Percentiles rank a stretch among this genome's conserved stretches.
Conservation (phyloP, 192 early-diverging fungal genomes). For the Pilobolus umbonatus region DNA sequence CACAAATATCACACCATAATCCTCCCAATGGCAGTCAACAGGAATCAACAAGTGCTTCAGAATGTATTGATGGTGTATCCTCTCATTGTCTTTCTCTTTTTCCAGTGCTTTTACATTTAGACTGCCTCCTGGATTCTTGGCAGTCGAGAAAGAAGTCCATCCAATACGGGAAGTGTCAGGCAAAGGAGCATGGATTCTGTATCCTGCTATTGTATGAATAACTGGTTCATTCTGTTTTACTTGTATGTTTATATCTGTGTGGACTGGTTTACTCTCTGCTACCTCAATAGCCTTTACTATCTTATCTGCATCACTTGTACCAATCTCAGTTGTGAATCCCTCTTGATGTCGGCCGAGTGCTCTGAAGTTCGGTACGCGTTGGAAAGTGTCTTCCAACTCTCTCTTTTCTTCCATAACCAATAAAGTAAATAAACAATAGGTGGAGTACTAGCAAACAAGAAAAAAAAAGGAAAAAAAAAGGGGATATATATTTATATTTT, state of each 20-base stretch:
- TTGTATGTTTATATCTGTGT: background rate
- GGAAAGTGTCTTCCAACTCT: too few species aligned
- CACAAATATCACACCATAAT: slow-evolving; percentile 17
- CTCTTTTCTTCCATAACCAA: too few species aligned
- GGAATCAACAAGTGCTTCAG: background rate
- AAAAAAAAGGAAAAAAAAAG: too few species aligned
- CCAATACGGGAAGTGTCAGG: slow-evolving; percentile 22
- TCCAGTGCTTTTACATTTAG: slow-evolving; percentile 13
- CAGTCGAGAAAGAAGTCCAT: slow-evolving; percentile 27
- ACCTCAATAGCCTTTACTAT: slow-evolving; percentile 17
- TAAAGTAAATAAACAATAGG: too few species aligned
- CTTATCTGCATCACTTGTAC: slow-evolving; percentile 19
- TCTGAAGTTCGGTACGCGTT: slow-evolving; percentile 18
- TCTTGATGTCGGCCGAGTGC: slow-evolving; percentile 9
- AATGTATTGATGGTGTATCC: background rate
- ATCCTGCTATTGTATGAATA: background rate
- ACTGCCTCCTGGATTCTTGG: slow-evolving; percentile 24
- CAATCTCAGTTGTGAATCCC: slow-evolving; percentile 21
- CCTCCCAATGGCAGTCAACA: slow-evolving; percentile 12
- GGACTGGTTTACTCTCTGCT: slow-evolving; percentile 8
- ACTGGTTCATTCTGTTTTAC: background rate
- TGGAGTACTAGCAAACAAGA: too few species aligned
- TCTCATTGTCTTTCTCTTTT: background rate
- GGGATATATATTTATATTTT: too few species aligned
- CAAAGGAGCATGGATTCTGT: background rate